These are phyloP conservation scores for Dianthus caryophyllus DNA, from an alignment of 148 eudicot genomes.

Conservation along the genomic window DNA sequence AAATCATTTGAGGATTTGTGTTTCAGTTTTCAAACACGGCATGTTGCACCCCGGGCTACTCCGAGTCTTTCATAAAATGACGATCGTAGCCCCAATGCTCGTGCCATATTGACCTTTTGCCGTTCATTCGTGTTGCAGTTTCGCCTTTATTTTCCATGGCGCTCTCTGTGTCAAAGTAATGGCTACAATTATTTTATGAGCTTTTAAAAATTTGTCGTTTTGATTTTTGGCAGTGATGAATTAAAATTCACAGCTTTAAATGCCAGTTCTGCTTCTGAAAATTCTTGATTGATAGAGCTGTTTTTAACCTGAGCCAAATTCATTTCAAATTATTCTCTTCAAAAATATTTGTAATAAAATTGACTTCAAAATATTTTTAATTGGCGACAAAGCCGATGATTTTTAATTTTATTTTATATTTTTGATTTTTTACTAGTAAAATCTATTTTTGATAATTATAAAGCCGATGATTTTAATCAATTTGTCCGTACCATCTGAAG, in stretches of 20 bases:
- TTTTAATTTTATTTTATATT: too few relatives aligned
- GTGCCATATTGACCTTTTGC: constrained; percentile 52
- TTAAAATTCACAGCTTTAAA: constrained; percentile 43
- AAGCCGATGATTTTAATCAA: constrained; percentile 19
- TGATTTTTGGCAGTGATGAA: constrained; percentile 40
- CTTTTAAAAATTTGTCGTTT: constrained; percentile 12
- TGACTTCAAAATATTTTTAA: too few relatives aligned
- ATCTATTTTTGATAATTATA: too few relatives aligned
- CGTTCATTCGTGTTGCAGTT: constrained; percentile 88
- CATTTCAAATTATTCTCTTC: background rate
- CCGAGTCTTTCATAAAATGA: constrained; percentile 41
- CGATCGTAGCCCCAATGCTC: constrained; percentile 69
- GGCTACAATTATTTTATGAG: constrained; percentile 59
- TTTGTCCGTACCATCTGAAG: constrained; percentile 34
- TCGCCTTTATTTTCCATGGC: constrained; percentile 33
- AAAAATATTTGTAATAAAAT: too few relatives aligned
- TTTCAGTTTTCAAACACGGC: too few relatives aligned
- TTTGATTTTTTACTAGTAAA: too few relatives aligned
- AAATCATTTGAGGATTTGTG: too few relatives aligned
- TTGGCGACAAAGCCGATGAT: too few relatives aligned
- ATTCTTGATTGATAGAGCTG: constrained; percentile 84
- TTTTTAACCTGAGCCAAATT: constrained; percentile 58
- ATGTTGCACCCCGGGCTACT: constrained; percentile 83
- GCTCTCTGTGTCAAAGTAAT: constrained; percentile 56
- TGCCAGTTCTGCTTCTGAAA: constrained; percentile 99